These are phyloP conservation scores for Pholiota conissans DNA, from an alignment of 768 basidiomycete genomes.

Conservation along the genomic window DNA sequence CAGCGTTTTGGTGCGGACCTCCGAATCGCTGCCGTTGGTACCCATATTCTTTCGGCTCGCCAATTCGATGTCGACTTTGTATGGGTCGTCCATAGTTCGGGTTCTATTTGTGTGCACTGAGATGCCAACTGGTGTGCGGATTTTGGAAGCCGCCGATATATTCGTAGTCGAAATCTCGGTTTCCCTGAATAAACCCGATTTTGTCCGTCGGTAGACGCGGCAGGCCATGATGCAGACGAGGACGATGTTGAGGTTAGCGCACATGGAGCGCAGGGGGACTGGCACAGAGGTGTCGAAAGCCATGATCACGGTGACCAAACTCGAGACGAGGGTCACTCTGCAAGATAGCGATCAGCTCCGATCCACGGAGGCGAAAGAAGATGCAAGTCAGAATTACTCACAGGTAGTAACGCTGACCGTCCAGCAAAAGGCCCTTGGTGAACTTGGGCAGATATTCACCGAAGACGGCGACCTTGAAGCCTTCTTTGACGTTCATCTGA, in stretches of 20 bases:
- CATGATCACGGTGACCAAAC: slow-evolving; percentile 4
- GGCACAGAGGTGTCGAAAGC: slow-evolving; percentile 2
- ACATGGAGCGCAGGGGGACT: slow-evolving; percentile 2
- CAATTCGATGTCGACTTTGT: slow-evolving; percentile 1
- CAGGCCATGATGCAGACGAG: slow-evolving; percentile 8
- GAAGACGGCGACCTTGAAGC: slow-evolving; percentile 15
- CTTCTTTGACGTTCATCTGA: slow-evolving; percentile 7
- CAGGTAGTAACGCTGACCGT: slow-evolving; percentile 31
- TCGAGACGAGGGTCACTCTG: slow-evolving; percentile 3
- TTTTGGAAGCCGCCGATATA: neutral
- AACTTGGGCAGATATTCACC: slow-evolving; percentile 25
- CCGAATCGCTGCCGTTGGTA: neutral
- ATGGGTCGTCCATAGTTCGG: slow-evolving; percentile 1
- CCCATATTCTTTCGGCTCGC: neutral
- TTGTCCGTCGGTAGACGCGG: slow-evolving; percentile 6
- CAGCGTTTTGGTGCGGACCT: neutral
- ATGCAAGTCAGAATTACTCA: neutral
- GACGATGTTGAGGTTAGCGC: slow-evolving; percentile 1
- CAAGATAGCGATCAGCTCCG: neutral
- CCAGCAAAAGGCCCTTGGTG: slow-evolving; percentile 24
- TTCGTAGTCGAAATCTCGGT: neutral
- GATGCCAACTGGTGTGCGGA: slow-evolving; percentile 1
- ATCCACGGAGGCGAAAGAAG: neutral
- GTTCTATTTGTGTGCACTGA: slow-evolving; percentile 1
- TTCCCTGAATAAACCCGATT: neutral